A percentile compares a stretch with the other conserved stretches of the same genome.
Conservation (phyloP, 192 early-diverging fungal species). For the Phycomyces blakesleeanus region DNA sequence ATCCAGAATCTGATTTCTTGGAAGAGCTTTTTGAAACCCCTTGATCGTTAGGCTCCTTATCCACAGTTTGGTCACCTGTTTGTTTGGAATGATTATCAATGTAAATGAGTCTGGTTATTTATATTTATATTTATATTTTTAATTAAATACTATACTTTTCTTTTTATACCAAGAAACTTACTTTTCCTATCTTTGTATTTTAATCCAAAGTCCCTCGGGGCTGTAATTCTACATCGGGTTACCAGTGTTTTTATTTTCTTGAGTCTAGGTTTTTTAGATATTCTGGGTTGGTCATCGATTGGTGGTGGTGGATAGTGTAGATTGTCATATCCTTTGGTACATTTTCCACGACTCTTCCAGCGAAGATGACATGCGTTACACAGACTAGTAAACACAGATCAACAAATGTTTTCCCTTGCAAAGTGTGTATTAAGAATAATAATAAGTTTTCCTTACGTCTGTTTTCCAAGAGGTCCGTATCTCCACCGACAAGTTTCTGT, state of each 20-base stretch:
- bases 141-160: no score
- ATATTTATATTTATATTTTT: no score
- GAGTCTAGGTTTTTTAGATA: neutral
- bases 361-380: constrained; percentile 28
- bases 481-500: constrained; percentile 21
- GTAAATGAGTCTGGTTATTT: no score
- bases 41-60: neutral
- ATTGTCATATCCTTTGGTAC: neutral
- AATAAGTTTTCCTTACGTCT: constrained; percentile 13
- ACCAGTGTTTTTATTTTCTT: neutral
- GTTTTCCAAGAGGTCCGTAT: constrained; percentile 12
- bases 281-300: neutral
- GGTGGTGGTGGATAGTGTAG: neutral
- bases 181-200: no score
- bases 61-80: no score
- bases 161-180: no score
- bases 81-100: no score
- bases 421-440: neutral
- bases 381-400: constrained; percentile 5
- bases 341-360: constrained; percentile 11
- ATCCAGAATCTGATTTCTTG: neutral
- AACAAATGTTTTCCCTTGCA: neutral
- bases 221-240: no score
- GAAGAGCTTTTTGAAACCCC: neutral
- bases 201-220: no score